Base-by-base conservation (phyloP, 495 filamentous ascomycete species). In the Talaromyces thailandensis region DNA sequence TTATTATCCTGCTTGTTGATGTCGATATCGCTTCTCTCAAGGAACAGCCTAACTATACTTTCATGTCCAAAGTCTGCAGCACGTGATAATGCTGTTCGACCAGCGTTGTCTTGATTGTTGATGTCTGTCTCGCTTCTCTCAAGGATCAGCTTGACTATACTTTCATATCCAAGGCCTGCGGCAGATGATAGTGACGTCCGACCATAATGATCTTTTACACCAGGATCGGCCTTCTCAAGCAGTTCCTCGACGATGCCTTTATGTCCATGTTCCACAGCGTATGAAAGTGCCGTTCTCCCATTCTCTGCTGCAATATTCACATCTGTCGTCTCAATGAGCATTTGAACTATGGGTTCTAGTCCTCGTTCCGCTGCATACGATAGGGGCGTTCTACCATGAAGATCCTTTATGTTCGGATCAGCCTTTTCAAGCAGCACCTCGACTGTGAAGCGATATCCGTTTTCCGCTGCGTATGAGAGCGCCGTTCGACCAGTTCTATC, bases 291-390 rank as follows among this genome's bases (percentile, higher is more conserved):
- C 18, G 68, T 67, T 51, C 61, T 55, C 45, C 56, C 32, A 58
- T 2, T 28, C 12, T 31, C 21, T 29, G 65, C 26, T 26, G 64
- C 60, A 3, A 28, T 28, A 28, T 28, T 6, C 2, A 28, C 26
- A 28, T 28, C 6, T 26, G 25, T 43, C 9, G 40, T 65, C 23
- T 12, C 62, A 6, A 68, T 62, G 32, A 69, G 62, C 21, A 69
- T 62, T 51, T 66, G 61, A 51, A 67, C 67, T 48, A 61, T 56
- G 45, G 24, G 51, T 29, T 65, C 60, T 59, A 67, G 64, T 35
- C 70, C 69, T 62, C 52, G 60, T 55, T 35, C 63, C 56, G 65
- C 68, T 35, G 65, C 70, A 55, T 58, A 69, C 14, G 32, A 66
- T 14, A 73, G 64, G 16, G 71, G 62, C 21, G 68, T 67, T 51